A percentile compares a stretch with the other conserved stretches of the same genome.
Conservation (phyloP, 306 rosid genomes). For the Ormosia semicastrata region DNA sequence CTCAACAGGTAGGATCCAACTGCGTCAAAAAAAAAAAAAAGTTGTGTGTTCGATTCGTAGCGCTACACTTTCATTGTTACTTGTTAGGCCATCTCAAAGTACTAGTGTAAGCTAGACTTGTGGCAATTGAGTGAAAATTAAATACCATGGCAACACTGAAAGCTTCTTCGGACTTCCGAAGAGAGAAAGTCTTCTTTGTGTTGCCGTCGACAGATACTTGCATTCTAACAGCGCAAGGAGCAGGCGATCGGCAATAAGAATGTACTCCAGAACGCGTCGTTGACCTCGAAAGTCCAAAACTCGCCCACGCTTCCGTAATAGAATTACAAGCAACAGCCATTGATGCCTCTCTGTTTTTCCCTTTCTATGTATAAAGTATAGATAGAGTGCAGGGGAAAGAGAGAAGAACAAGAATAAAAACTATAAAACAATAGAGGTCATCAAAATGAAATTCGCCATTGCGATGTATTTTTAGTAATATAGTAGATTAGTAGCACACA, state of each 20-base stretch:
- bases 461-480: too few relatives aligned
- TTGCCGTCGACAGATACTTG: conserved; percentile 57
- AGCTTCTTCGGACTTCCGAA: conserved; percentile 70
- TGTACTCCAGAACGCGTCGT: background rate
- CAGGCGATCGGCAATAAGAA: background rate
- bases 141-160: conserved; percentile 66
- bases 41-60: too few relatives aligned
- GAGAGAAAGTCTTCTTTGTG: conserved; percentile 49
- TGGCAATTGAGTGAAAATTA: background rate
- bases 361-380: background rate
- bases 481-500: too few relatives aligned
- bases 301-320: conserved; percentile 28
- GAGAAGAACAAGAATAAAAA: background rate
- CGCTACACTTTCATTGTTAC: too few relatives aligned
- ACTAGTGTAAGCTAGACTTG: too few relatives aligned
- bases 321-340: conserved; percentile 47
- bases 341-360: background rate
- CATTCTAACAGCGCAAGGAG: conserved; percentile 39
- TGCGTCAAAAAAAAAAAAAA: too few relatives aligned
- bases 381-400: background rate
- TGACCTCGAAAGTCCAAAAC: conserved; percentile 43
- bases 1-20: too few relatives aligned
- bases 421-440: background rate
- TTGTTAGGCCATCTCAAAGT: too few relatives aligned
- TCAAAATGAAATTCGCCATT: background rate